Conservation (phyloP, 805 yeast genomes). For the Candida stauntonica region DNA sequence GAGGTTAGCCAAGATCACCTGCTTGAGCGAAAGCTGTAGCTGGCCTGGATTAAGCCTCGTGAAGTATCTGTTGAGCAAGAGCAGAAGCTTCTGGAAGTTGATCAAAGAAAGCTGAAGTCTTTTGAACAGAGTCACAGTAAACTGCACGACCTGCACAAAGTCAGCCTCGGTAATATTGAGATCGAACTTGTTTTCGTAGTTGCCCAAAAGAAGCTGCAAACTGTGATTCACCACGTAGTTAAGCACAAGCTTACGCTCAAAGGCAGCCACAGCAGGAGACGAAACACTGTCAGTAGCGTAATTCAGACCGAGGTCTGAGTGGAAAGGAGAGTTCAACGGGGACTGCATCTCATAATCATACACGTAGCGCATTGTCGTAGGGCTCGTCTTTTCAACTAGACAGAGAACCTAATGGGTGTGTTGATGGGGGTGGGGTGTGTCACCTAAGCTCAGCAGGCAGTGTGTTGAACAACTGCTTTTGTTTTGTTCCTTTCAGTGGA, state of each 20-base stretch:
- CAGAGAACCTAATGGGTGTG: not conserved
- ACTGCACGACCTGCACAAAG: constrained; percentile 7
- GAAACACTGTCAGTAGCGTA: constrained; percentile 9
- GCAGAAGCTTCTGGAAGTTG: constrained; percentile 12
- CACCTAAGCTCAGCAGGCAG: not conserved
- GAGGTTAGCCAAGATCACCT: constrained; percentile 8
- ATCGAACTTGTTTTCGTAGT: constrained; percentile 6
- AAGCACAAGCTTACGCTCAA: constrained; percentile 12
- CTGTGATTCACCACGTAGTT: constrained; percentile 14
- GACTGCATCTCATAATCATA: constrained; percentile 17
- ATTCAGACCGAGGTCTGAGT: constrained; percentile 11
- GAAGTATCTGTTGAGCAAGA: constrained; percentile 10
- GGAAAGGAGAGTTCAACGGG: constrained; percentile 18
- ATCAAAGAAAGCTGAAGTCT: constrained; percentile 10
- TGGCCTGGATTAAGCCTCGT: constrained; percentile 2
- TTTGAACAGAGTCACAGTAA: constrained; percentile 12
- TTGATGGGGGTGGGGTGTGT: not conserved
- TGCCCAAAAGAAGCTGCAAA: constrained; percentile 10
- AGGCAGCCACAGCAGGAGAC: constrained; percentile 3
- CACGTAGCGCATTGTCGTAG: constrained; percentile 6
- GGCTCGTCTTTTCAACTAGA: not conserved
- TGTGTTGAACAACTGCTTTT: constrained; percentile 6
- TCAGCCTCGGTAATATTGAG: not conserved
- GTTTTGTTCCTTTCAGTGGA: not conserved
- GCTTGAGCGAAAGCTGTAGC: constrained; percentile 15